A percentile compares a stretch with the other conserved stretches of the same genome.
These are phyloP conservation scores for Oropetium thomaeum DNA, from an alignment of 176 grass and related monocot species.

Conservation along the genomic window DNA sequence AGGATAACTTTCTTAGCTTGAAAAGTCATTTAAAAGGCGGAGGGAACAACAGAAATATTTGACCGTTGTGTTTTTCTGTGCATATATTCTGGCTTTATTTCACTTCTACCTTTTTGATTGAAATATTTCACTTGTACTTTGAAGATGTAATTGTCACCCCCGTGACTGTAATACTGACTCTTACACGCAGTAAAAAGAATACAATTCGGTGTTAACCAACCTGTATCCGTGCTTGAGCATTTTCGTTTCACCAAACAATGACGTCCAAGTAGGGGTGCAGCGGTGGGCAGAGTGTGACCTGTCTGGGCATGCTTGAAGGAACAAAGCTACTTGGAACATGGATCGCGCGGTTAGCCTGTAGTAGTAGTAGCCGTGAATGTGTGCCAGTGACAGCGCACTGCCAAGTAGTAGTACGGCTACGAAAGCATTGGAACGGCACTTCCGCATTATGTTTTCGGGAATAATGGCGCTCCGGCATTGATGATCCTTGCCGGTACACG, in stretches of 20 bases:
- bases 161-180: neutral
- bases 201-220: neutral
- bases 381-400: slow-evolving; percentile 36
- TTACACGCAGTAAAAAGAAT: neutral
- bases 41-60: neutral
- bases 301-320: neutral
- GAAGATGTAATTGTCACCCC: neutral
- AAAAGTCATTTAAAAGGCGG: neutral
- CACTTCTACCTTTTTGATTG: no score
- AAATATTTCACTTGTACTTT: neutral
- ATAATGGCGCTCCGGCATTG: slow-evolving; percentile 8
- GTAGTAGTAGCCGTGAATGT: slow-evolving; percentile 25
- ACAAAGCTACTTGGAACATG: slow-evolving; percentile 17
- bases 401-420: neutral
- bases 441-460: neutral
- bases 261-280: neutral
- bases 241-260: neutral
- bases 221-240: neutral
- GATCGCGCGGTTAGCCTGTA: neutral
- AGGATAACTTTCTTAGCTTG: neutral
- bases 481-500: neutral
- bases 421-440: neutral
- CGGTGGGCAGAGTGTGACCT: neutral
- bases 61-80: neutral
- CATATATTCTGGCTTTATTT: neutral